Evolutionary conservation across 2,329 filamentous ascomycete genomes (phyloP), one percentile per base, ranked within the genome.

Genomic region (Claviceps sp.): DNA sequence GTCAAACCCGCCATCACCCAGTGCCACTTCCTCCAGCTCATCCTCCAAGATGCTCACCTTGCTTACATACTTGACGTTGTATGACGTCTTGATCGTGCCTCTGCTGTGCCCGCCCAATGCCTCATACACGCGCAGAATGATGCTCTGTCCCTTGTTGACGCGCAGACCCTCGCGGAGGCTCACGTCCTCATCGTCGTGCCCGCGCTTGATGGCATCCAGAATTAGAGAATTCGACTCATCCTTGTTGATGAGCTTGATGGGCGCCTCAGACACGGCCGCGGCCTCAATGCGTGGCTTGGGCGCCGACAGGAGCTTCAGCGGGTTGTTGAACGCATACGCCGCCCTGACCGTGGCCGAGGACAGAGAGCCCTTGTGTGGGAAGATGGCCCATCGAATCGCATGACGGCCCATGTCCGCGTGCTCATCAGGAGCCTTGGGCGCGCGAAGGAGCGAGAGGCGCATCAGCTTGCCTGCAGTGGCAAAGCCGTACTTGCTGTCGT

Each of bases 401-500:
- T 97, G 91, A 43, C 75, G 77, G 50, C 88, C 91, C 89, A 97
- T 96, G 65, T 97, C 91, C 42, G 91, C 91, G 61, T 95, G 84
- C 5, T 82, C 89, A 65, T 97, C 91, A 0, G 91, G 91, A 0
- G 91, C 90, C 65, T 97, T 97, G 22, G 91, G 86, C 5, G 89
- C 83, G 42, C 91, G 83, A 18, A 96, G 77, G 20, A 97, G 76
- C 14, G 85, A 90, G 9, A 97, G 74, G 4, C 91, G 82, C 91
- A 97, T 97, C 52, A 89, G 67, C 63, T 86, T 93, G 44, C 91
- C 91, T 47, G 79, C 81, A 14, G 89, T 95, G 22, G 91, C 91
- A 64, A 97, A 97, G 18, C 91, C 91, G 64, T 95, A 97, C 67
- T 96, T 96, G 71, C 83, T 88, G 67, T 97, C 90, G 63, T 97